phyloP scores from a whole-genome alignment of 345 rosid genomes.

The Dipteronia dyeriana region DNA sequence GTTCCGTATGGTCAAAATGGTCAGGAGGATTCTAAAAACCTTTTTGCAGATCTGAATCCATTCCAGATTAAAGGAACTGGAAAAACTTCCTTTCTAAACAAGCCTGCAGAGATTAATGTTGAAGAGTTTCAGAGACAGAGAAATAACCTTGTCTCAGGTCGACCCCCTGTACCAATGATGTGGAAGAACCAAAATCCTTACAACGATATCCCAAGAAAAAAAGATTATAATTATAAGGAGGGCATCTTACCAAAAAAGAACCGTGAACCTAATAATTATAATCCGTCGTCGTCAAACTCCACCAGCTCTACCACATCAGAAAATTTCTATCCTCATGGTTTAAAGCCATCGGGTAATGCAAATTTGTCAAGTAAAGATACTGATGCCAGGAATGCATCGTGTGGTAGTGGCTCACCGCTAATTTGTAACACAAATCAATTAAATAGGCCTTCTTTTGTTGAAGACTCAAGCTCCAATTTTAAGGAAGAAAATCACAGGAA shows the following conservation, averaged over 20 bases:
- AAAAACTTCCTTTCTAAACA: constrained; percentile 55
- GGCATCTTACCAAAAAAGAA: constrained; percentile 68
- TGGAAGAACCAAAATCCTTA: constrained; percentile 77
- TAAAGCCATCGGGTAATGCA: constrained; percentile 37
- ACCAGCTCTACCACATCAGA: constrained; percentile 46
- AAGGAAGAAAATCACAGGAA: constrained; percentile 40
- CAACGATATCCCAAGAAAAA: constrained; percentile 83
- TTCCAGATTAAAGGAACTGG: constrained; percentile 85
- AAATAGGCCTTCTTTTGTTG: constrained; percentile 32
- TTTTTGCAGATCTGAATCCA: constrained; percentile 95
- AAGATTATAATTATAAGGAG: constrained; percentile 68
- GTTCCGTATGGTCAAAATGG: constrained; percentile 67
- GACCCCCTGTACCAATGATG: constrained; percentile 76
- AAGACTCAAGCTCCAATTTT: constrained; percentile 34
- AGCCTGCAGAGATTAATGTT: constrained; percentile 50
- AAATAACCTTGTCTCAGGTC: constrained; percentile 55
- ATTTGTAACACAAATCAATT: constrained; percentile 44
- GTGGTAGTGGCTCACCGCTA: constrained; percentile 37
- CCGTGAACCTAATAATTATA: constrained; percentile 65
- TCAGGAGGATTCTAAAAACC: constrained; percentile 70
- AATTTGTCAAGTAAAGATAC: constrained; percentile 44
- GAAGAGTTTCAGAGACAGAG: constrained; percentile 61
- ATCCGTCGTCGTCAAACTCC: constrained; percentile 51
- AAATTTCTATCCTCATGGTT: constrained; percentile 44
- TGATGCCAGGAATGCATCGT: constrained; percentile 37